These are phyloP conservation scores for Colletotrichum chlorophyti DNA, from an alignment of 2,329 filamentous ascomycete genomes.

Conservation along the genomic window DNA sequence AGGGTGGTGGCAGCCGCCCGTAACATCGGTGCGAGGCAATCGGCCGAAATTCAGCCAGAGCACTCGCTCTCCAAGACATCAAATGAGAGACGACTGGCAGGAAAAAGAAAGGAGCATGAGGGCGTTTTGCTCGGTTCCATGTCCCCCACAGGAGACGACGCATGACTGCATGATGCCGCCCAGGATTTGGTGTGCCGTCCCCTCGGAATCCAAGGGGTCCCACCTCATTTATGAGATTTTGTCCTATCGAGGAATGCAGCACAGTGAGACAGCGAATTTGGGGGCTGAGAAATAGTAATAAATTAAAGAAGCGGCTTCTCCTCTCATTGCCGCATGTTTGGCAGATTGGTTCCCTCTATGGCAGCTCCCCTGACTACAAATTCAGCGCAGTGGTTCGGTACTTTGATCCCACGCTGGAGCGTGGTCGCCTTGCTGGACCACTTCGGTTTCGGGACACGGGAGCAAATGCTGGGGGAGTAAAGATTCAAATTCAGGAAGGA, in stretches of 20 bases:
- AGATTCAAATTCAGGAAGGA: no score
- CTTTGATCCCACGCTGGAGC: not conserved
- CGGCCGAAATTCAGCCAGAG: no score
- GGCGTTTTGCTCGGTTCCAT: no score
- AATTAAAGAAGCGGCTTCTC: constrained; percentile 5
- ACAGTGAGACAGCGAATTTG: not conserved
- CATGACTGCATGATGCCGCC: not conserved
- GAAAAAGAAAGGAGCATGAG: no score
- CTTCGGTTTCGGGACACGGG: not conserved
- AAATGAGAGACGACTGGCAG: no score
- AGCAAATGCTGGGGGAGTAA: not conserved
- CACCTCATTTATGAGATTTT: not conserved
- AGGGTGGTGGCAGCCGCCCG: no score
- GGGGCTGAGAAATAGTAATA: not conserved
- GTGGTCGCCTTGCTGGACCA: constrained; percentile 14
- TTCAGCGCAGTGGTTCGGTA: constrained; percentile 11
- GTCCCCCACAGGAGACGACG: constrained; percentile 3
- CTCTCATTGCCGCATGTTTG: no score
- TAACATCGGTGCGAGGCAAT: no score
- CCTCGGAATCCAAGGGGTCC: constrained; percentile 4
- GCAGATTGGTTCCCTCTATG: no score
- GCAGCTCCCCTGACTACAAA: not conserved
- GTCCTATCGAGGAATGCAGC: constrained; percentile 22
- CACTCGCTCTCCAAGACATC: no score
- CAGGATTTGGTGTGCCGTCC: constrained; percentile 19